Evolutionary conservation across 2,329 filamentous ascomycete genomes (phyloP).

Genomic region (Apiospora phragmitis): DNA sequence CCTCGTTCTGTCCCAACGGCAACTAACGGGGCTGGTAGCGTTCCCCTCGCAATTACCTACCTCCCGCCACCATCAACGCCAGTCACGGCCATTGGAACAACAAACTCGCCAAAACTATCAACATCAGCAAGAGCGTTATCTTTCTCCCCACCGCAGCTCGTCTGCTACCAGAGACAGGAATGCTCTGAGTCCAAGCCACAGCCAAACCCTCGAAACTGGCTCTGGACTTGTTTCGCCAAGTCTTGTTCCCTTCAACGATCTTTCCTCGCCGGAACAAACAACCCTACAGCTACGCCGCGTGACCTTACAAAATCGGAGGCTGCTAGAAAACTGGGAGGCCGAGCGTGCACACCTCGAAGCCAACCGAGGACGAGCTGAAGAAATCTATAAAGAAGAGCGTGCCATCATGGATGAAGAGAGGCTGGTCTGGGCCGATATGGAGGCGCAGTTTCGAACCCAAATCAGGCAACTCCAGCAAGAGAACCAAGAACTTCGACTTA

Average conservation of each 20-base stretch:
- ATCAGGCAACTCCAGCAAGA: slow-evolving; percentile 31
- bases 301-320: slow-evolving; percentile 26
- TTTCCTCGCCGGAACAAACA: slow-evolving; percentile 20
- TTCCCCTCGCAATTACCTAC: slow-evolving; percentile 19
- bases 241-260: slow-evolving; percentile 17
- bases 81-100: neutral
- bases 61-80: neutral
- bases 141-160: slow-evolving; percentile 25
- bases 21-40: slow-evolving; percentile 22
- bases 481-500: neutral
- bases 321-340: slow-evolving; percentile 52
- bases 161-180: slow-evolving; percentile 23
- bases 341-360: slow-evolving; percentile 56
- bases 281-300: slow-evolving; percentile 21
- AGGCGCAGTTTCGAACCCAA: slow-evolving; percentile 21
- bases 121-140: slow-evolving; percentile 18
- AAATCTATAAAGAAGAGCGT: slow-evolving; percentile 57
- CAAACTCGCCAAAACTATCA: slow-evolving; percentile 1
- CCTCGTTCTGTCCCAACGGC: slow-evolving; percentile 20
- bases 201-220: slow-evolving; percentile 3
- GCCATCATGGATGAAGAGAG: slow-evolving; percentile 54
- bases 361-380: slow-evolving; percentile 52
- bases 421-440: slow-evolving; percentile 47
- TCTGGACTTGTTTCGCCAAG: slow-evolving; percentile 16
- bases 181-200: slow-evolving; percentile 24